Conservation (phyloP, 495 filamentous ascomycete genomes). For the Penicillium canescens region DNA sequence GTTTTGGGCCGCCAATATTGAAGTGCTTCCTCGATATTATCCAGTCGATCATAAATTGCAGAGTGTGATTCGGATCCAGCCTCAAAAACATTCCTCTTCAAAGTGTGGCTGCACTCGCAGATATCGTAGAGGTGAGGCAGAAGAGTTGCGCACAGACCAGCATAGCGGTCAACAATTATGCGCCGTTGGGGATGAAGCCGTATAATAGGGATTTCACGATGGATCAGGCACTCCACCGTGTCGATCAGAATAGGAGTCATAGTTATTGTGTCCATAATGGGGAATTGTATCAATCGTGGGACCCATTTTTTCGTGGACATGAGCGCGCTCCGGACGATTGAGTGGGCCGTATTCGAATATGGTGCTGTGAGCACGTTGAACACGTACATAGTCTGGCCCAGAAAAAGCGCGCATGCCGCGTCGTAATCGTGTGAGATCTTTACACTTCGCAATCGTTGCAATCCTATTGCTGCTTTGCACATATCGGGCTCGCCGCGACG, state of each 20-base stretch:
- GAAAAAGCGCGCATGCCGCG: conserved; percentile 26
- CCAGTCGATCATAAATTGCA: conserved; percentile 17
- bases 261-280: conserved; percentile 30
- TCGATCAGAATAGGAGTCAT: conserved; percentile 34
- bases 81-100: conserved; percentile 12
- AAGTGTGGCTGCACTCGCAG: conserved; percentile 27
- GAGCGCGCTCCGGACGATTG: conserved; percentile 28
- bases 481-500: conserved; percentile 23
- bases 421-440: conserved; percentile 24
- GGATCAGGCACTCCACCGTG: conserved; percentile 30
- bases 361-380: conserved; percentile 30
- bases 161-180: conserved; percentile 33
- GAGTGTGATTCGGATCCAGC: conserved; percentile 4
- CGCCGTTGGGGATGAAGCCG: conserved; percentile 21
- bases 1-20: conserved; percentile 25
- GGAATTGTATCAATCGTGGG: conserved; percentile 20
- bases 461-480: conserved; percentile 23
- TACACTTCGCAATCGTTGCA: conserved; percentile 23
- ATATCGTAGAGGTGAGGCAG: conserved; percentile 33
- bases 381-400: conserved; percentile 32
- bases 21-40: conserved; percentile 23
- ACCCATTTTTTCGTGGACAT: conserved; percentile 31
- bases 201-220: conserved; percentile 36
- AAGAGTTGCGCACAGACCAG: conserved; percentile 31
- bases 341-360: conserved; percentile 25